Base-by-base conservation (phyloP, 179 eudicot species). In the Amaranthus tricolor region DNA sequence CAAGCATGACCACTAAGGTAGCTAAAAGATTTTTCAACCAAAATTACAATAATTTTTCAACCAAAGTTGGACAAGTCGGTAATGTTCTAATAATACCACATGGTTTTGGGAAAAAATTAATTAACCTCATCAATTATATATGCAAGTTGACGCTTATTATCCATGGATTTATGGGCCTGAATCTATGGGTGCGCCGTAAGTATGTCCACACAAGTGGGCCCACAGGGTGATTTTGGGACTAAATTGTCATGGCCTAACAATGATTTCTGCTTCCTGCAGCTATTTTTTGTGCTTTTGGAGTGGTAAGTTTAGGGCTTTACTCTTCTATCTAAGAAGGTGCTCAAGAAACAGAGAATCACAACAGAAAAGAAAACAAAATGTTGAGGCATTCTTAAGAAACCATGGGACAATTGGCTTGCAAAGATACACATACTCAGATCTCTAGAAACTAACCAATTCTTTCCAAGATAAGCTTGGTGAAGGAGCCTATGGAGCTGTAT, bases 401-500 rank as follows among this genome's bases (percentile, higher is more conserved):
- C 75, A 78, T 58, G 80, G 76, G 72, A 68, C 78, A 19, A 62
- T 66, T 14, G 76, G 78, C 62, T 75, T 79, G 60, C 74, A 75
- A 63, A 51, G 79, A 44, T 75, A 72, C 56, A 62, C 73, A 40
- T 81, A 80, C 57, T 57, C 78, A 17, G 74, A 81, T n/a, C 50
- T 84, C 52, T 75, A 75, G 74, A 81, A 72, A 54, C 75, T 78
- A 5, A 84, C 86, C 21, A 84, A 78, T 55, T 78, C 82, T 43
- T 81, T 84, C 74, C 75, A 55, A 51, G 64, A 84, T 24, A 83
- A 75, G 65, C 58, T 78, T 24, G 86, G 86, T 15, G 71, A 78
- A 76, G 86, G 86, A 76, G 84, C 82, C 53, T 76, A 68, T 66
- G 84, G 82, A 16, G 15, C 40, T 3, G 84, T 81, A 0, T 76